Conservation (phyloP, 306 rosid genomes). For the Malus sylvestris region DNA sequence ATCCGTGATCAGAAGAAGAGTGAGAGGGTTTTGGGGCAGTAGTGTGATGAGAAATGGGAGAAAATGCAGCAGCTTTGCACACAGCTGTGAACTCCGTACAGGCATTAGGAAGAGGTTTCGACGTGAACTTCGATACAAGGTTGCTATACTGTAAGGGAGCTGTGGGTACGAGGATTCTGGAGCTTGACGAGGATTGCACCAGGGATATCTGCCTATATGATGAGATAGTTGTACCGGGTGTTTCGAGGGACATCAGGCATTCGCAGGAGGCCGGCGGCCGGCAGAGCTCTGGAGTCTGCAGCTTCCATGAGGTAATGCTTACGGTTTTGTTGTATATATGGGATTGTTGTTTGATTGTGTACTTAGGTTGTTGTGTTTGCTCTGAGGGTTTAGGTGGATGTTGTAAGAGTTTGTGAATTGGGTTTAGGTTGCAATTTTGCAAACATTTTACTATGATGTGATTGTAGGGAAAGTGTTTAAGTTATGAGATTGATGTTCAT, state of each 20-base stretch:
- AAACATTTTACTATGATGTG: not conserved
- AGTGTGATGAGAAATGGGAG: constrained; percentile 76
- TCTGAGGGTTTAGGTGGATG: not conserved
- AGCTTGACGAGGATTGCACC: constrained; percentile 50
- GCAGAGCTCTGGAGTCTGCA: constrained; percentile 61
- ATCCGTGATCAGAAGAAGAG: not conserved
- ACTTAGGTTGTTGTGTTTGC: not conserved
- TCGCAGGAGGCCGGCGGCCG: constrained; percentile 38
- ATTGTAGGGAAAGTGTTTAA: not conserved
- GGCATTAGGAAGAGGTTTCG: constrained; percentile 90
- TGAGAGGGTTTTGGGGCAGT: not conserved
- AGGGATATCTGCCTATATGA: constrained; percentile 59
- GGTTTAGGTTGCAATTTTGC: not conserved
- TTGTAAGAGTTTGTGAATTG: not conserved
- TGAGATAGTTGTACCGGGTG: constrained; percentile 52
- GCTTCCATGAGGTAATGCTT: constrained; percentile 54
- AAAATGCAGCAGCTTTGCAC: constrained; percentile 73
- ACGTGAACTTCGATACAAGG: constrained; percentile 85
- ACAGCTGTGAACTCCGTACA: constrained; percentile 80
- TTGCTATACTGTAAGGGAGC: constrained; percentile 85
- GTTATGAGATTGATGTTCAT: not conserved
- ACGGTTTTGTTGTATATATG: not conserved
- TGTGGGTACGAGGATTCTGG: constrained; percentile 63
- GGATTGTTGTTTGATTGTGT: not conserved
- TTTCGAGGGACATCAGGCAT: constrained; percentile 61